phyloP scores from a whole-genome alignment of 345 rosid genomes.

The Stellera chamaejasme region DNA sequence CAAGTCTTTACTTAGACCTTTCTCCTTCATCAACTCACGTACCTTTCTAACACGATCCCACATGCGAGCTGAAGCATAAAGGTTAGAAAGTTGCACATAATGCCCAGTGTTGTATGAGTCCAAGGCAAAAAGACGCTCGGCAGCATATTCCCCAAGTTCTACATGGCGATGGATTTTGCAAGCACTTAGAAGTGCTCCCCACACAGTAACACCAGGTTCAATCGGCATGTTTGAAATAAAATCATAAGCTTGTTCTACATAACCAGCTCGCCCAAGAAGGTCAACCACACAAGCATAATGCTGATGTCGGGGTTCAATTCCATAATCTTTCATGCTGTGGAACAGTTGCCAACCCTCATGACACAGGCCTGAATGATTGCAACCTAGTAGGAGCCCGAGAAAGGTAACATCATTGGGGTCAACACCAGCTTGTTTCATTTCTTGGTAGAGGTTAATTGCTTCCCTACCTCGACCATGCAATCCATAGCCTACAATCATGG shows the following conservation, averaged over 20 bases:
- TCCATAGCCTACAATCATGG: constrained; percentile 67
- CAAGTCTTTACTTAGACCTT: constrained; percentile 49
- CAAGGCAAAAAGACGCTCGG: constrained; percentile 47
- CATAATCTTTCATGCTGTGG: constrained; percentile 42
- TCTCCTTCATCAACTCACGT: constrained; percentile 48
- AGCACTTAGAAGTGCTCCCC: constrained; percentile 69
- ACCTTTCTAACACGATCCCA: constrained; percentile 51
- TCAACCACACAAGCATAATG: constrained; percentile 68
- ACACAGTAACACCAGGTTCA: constrained; percentile 49
- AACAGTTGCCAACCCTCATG: constrained; percentile 65
- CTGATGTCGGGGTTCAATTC: constrained; percentile 49
- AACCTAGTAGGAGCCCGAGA: constrained; percentile 55
- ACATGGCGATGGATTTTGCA: constrained; percentile 59
- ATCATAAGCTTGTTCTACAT: constrained; percentile 42
- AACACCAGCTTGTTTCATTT: constrained; percentile 39
- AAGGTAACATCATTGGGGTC: constrained; percentile 60
- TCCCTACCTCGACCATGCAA: constrained; percentile 53
- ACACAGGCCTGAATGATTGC: constrained; percentile 62
- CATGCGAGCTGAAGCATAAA: constrained; percentile 55
- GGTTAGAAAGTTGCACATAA: constrained; percentile 66
- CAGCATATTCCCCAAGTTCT: constrained; percentile 55
- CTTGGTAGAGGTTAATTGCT: constrained; percentile 43
- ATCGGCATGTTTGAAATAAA: constrained; percentile 50
- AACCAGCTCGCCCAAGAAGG: constrained; percentile 68
- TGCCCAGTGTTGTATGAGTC: constrained; percentile 56